Evolutionary conservation across 2,329 filamentous ascomycete genomes (phyloP).

Genomic region (Bertia moriformis): DNA sequence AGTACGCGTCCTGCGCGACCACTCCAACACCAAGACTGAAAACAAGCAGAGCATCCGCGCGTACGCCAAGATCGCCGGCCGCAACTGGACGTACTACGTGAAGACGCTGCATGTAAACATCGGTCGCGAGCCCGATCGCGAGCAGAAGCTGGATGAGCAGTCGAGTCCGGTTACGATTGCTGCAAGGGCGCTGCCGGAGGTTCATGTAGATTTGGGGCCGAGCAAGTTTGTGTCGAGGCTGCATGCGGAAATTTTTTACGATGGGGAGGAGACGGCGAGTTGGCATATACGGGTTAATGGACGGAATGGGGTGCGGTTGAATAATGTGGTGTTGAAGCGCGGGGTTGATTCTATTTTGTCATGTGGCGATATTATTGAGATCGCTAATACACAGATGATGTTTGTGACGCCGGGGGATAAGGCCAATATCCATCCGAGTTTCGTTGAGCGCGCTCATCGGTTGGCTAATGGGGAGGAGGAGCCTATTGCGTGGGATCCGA

Average conservation of each 20-base stretch:
- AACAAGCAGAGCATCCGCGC: slow-evolving; percentile 28
- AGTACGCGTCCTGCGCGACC: slow-evolving; percentile 23
- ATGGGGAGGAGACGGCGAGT: slow-evolving; percentile 42
- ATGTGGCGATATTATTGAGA: slow-evolving; percentile 82
- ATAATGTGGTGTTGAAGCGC: slow-evolving; percentile 57
- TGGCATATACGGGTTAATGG: slow-evolving; percentile 85
- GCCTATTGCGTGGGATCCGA: slow-evolving; percentile 16
- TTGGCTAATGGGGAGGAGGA: slow-evolving; percentile 21
- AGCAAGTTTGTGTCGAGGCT: slow-evolving; percentile 69
- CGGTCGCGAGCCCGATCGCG: slow-evolving; percentile 28
- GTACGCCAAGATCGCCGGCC: slow-evolving; percentile 32
- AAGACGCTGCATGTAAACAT: slow-evolving; percentile 30
- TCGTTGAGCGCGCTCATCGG: slow-evolving; percentile 53
- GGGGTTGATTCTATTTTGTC: slow-evolving; percentile 42
- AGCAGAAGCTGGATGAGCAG: slow-evolving; percentile 22
- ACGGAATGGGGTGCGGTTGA: slow-evolving; percentile 77
- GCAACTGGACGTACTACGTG: slow-evolving; percentile 34
- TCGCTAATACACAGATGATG: slow-evolving; percentile 93
- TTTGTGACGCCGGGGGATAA: slow-evolving; percentile 77
- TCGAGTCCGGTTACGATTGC: slow-evolving; percentile 27
- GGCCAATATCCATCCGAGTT: slow-evolving; percentile 51
- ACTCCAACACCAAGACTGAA: slow-evolving; percentile 26
- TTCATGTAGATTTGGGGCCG: slow-evolving; percentile 81
- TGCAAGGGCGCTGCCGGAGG: slow-evolving; percentile 24
- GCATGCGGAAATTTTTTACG: slow-evolving; percentile 63